Evolutionary conservation across 345 rosid species (phyloP), one percentile per base, ranked within the genome.

Genomic region (Hibiscus trionum): DNA sequence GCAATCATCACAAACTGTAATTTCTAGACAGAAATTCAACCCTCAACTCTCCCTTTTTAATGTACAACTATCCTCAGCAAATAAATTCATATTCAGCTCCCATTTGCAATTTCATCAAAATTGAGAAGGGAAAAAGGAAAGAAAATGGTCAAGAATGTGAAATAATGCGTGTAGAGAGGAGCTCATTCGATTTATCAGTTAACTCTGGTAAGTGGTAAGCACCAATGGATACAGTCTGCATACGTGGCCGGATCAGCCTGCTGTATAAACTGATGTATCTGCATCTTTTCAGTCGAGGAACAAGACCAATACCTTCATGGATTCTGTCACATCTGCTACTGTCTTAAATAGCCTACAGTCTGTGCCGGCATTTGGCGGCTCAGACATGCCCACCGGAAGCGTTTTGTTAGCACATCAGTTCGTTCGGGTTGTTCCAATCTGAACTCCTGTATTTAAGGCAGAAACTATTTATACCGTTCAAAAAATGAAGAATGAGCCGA

Each of bases 181-280:
- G 82, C 75, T 94, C 95, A 29, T 91, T 90, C 98, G 96, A 93
- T 1, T 86, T 87, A 66, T 91, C 97, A 9, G 97, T 97, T 62
- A 94, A 79, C 16, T 97, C 97, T 0, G 96, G 98, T 35, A 94
- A 88, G 72, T 0, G 96, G 98, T 35, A 94, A 88, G 72, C 96
- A 94, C 96, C 97, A 93, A 47, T 94, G 97, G 44, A 82, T 73
- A 63, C 98, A 94, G 71, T 93, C 98, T 0, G 94, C 94, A 12
- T 78, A 86, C 0, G 76, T 86, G 9, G 73, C 82, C 2, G 91
- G 93, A 58, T 88, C 85, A 10, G 77, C 79, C 53, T 66, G 83
- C 77, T 86, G 84, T 80, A 71, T 91, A 74, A 12, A 91, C 74
- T 0, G 97, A 84, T 19, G 90, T 81, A 70, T 94, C 97, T 14